Evolutionary conservation across 2,329 filamentous ascomycete genomes (phyloP).

Genomic region (Botrytis medusae): DNA sequence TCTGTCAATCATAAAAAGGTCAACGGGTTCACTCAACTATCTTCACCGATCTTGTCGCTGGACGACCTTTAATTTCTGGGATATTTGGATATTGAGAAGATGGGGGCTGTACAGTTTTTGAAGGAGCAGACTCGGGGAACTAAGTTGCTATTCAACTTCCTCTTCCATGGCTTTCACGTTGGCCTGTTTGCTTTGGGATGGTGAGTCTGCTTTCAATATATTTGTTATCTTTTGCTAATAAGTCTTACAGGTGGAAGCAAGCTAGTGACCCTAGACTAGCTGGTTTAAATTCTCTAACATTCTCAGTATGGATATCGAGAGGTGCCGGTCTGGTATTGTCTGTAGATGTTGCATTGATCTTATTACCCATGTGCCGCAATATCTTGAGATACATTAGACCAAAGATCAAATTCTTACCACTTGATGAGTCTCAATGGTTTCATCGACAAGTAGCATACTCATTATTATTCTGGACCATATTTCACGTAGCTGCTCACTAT

Average conservation of each 20-base stretch:
- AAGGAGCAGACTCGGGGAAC: slow-evolving; percentile 65
- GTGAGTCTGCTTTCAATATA: slow-evolving; percentile 50
- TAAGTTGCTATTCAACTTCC: slow-evolving; percentile 75
- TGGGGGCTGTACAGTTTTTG: slow-evolving; percentile 39
- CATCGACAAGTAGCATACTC: slow-evolving; percentile 93
- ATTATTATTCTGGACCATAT: slow-evolving; percentile 75
- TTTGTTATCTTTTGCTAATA: neutral
- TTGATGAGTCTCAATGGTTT: slow-evolving; percentile 98
- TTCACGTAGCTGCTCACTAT: slow-evolving; percentile 82
- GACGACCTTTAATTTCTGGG: slow-evolving; percentile 50
- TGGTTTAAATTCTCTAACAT: slow-evolving; percentile 76
- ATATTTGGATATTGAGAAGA: slow-evolving; percentile 31
- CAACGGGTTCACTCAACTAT: neutral
- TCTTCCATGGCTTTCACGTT: slow-evolving; percentile 80
- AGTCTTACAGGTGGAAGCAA: slow-evolving; percentile 73
- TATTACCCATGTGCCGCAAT: slow-evolving; percentile 93
- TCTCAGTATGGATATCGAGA: slow-evolving; percentile 94
- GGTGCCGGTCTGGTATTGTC: slow-evolving; percentile 85
- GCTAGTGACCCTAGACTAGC: slow-evolving; percentile 64
- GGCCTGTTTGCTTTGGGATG: slow-evolving; percentile 82
- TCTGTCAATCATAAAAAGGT: neutral
- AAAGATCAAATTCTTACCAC: slow-evolving; percentile 80
- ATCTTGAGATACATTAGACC: slow-evolving; percentile 81
- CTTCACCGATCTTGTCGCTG: slow-evolving; percentile 48
- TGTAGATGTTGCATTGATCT: slow-evolving; percentile 81